Base-by-base conservation (phyloP, 164 flowering plant species). In the Chimonanthus salicifolius region DNA sequence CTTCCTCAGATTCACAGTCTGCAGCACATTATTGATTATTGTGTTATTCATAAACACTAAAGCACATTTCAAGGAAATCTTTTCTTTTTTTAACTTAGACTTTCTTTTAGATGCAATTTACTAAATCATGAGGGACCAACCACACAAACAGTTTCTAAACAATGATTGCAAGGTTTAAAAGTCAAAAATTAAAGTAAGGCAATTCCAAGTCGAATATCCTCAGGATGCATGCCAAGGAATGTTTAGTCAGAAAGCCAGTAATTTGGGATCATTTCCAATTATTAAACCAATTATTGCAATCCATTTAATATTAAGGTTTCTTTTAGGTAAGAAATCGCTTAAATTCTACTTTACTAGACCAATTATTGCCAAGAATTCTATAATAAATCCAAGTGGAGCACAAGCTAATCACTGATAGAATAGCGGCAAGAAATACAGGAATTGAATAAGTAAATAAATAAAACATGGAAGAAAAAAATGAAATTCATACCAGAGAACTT, bases 1-100 rank as follows among this genome's bases (percentile, higher is more conserved):
- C 6, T 65, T 65, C 68, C 68, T 65, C 68, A 65, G 44, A 44
- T 65, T 45, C 48, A 44, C 68, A 65, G 68, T 65, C 68, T 65
- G 68, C 49, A 9, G 47, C 2, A 18, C 65, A 63, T n/a, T 21
- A 62, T 6, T 7, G 5, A 43, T 43, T 44, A 20, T 15, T 33
- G 16, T 62, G 16, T 62, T 16, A 62, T 62, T 62, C 2, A 4
- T 13, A 62, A 62, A 2, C 18, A 62, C 5, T 62, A 13, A 62
- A 62, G 16, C 64, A 62, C 64, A 62, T 62, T 20, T 6, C 64
- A 62, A 33, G 33, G 33, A 33, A 33, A 33, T 33, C 33, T 33
- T 33, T 33, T 33, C 1, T 33, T 33, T 33, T 33, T 33, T 33
- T 33, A 33, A 33, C 33, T 33, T 33, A 33, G 33, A 33, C 2